Evolutionary conservation across 306 rosid species (phyloP).

Genomic region (Elaeagnus macrophylla): DNA sequence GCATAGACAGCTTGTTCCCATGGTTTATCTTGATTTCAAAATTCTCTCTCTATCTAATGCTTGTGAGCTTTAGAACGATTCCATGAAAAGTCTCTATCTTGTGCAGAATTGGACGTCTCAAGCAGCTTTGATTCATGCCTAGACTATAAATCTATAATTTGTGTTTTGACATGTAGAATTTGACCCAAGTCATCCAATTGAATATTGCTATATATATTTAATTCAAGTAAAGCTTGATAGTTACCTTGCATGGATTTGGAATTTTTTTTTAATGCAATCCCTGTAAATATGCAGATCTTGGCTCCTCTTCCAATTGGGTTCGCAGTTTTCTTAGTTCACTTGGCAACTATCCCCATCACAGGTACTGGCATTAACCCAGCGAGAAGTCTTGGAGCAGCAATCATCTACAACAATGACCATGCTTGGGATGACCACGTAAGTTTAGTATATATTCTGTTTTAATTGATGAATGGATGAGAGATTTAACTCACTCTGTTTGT

Average conservation of each 20-base stretch:
- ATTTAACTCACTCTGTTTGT: background rate
- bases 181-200: no score
- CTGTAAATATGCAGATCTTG: conserved; percentile 43
- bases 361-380: conserved; percentile 94
- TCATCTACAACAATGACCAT: conserved; percentile 56
- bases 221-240: no score
- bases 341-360: conserved; percentile 93
- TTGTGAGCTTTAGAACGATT: no score
- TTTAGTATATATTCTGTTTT: conserved; percentile 13
- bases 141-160: no score
- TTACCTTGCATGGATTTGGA: background rate
- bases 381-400: conserved; percentile 90
- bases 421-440: conserved; percentile 83
- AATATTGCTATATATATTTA: no score
- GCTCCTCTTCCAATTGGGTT: conserved; percentile 96
- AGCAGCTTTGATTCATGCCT: no score
- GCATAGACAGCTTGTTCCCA: no score
- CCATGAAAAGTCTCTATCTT: no score
- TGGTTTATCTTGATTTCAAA: no score
- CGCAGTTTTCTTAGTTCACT: conserved; percentile 91
- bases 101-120: no score
- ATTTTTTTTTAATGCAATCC: background rate
- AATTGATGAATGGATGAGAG: conserved; percentile 8
- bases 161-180: no score
- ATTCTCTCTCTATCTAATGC: no score